Base-by-base conservation (phyloP, 495 filamentous ascomycete species). In the Pyrenula aspistea region DNA sequence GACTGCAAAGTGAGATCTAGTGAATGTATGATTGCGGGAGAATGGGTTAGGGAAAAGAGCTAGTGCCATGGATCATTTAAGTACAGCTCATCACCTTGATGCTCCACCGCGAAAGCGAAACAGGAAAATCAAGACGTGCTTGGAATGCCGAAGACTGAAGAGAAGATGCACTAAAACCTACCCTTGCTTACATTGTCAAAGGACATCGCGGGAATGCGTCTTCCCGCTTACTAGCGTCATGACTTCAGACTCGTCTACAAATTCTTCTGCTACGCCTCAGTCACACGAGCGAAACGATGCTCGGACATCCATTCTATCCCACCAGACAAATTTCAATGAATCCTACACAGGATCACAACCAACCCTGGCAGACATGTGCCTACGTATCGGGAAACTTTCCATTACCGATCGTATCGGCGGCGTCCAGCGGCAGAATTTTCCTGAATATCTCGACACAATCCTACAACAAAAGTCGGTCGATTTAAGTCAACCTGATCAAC, bases 91-190 rank as follows among this genome's bases (percentile, higher is more conserved):
- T n/a, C n/a, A n/a, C n/a, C n/a, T n/a, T n/a, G n/a, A n/a, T n/a
- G n/a, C n/a, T n/a, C 58, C 67, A 55, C 81, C 86, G 56, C 76
- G 84, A 20, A 74, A 84, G 25, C 72, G 85, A 53, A 87, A 87
- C 65, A 77, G 85, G 56, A 77, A 84, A 73, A 88, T 89, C 57
- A 84, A 78, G 25, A 81, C 79, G 8, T 87, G 84, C 65, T 68
- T 85, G 51, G 83, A 87, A 67, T 93, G 88, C 63, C 81, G 86
- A 25, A 78, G 83, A 49, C 80, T 88, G 52, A 93, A 93, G 70
- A 77, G 89, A 53, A 87, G 86, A 65, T 93, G 88, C 69, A 83
- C 87, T 71, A 91, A 89, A 68, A 70, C 70, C 21, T 76, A 80
- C 55, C 86, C 87, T 49, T 92, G 88, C 62, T 75, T 73, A 56